Conservation (phyloP, 2,329 filamentous ascomycete genomes). For the Biscogniauxia sp. region DNA sequence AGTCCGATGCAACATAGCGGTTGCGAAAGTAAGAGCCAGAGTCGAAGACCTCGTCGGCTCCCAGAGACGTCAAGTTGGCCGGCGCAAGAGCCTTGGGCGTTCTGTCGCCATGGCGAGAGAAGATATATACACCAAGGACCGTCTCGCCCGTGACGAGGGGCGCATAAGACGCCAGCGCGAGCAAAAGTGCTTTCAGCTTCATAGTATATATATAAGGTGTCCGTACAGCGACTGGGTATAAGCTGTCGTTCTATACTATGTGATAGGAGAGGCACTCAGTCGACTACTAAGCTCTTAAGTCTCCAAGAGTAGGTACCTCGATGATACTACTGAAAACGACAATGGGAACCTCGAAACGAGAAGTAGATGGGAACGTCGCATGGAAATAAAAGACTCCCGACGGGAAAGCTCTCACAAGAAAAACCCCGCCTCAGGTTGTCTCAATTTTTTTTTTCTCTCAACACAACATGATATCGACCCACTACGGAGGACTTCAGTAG, state of each 20-base stretch:
- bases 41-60: constrained; percentile 70
- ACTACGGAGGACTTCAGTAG: not conserved
- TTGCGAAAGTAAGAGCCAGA: constrained; percentile 73
- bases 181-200: constrained; percentile 40
- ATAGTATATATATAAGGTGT: constrained; percentile 33
- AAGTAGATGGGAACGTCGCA: not conserved
- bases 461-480: not conserved
- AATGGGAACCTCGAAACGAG: not conserved
- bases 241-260: not conserved
- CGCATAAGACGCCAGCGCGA: constrained; percentile 38
- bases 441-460: not conserved
- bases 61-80: constrained; percentile 73
- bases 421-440: not conserved
- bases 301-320: not conserved
- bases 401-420: not conserved
- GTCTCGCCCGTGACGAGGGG: constrained; percentile 55
- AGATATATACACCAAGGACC: constrained; percentile 79
- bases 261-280: not conserved
- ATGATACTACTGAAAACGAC: not conserved
- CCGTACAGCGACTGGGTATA: too few species aligned
- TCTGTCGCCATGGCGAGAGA: constrained; percentile 86
- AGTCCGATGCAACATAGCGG: constrained; percentile 66
- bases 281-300: not conserved
- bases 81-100: constrained; percentile 73
- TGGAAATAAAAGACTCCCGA: not conserved